Evolutionary conservation across 2,329 filamentous ascomycete genomes (phyloP).

Genomic region (Phoma sp.): DNA sequence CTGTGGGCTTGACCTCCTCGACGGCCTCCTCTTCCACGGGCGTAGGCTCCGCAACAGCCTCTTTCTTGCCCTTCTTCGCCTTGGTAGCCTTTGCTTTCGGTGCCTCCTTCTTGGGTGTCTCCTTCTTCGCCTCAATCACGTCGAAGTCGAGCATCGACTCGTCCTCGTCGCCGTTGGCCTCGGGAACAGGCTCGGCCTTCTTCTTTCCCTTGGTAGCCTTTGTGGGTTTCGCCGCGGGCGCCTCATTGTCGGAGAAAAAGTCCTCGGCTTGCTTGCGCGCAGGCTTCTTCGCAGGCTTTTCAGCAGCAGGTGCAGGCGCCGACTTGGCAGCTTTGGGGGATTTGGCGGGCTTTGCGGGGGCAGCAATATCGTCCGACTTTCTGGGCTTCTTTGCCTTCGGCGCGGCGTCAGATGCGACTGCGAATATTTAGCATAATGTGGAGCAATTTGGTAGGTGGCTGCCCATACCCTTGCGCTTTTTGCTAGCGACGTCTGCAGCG

Average conservation of each 20-base stretch:
- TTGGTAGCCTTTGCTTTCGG: slow-evolving; percentile 32
- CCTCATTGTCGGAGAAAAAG: slow-evolving; percentile 42
- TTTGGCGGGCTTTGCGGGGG: slow-evolving; percentile 26
- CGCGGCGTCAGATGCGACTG: slow-evolving; percentile 44
- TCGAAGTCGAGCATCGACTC: slow-evolving; percentile 22
- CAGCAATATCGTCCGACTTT: slow-evolving; percentile 41
- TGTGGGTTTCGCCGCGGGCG: slow-evolving; percentile 26
- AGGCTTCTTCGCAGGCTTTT: slow-evolving; percentile 33
- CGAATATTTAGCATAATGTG: slow-evolving; percentile 16
- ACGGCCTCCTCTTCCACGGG: slow-evolving; percentile 21
- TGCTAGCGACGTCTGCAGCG: slow-evolving; percentile 59
- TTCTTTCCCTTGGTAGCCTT: slow-evolving; percentile 51
- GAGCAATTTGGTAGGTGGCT: neutral
- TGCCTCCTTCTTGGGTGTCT: slow-evolving; percentile 26
- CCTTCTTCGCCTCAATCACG: slow-evolving; percentile 21
- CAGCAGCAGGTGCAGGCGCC: slow-evolving; percentile 28
- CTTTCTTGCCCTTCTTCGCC: slow-evolving; percentile 33
- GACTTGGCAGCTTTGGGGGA: slow-evolving; percentile 32
- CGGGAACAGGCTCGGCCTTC: slow-evolving; percentile 33
- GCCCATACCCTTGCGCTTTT: slow-evolving; percentile 63
- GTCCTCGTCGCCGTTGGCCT: slow-evolving; percentile 19
- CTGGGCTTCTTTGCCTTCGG: slow-evolving; percentile 51
- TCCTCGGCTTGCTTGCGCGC: slow-evolving; percentile 48
- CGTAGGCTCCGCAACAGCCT: slow-evolving; percentile 22
- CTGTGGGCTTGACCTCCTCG: slow-evolving; percentile 25